Evolutionary conservation across 2,329 filamentous ascomycete species (phyloP).

Genomic region (Penicillium sp.): DNA sequence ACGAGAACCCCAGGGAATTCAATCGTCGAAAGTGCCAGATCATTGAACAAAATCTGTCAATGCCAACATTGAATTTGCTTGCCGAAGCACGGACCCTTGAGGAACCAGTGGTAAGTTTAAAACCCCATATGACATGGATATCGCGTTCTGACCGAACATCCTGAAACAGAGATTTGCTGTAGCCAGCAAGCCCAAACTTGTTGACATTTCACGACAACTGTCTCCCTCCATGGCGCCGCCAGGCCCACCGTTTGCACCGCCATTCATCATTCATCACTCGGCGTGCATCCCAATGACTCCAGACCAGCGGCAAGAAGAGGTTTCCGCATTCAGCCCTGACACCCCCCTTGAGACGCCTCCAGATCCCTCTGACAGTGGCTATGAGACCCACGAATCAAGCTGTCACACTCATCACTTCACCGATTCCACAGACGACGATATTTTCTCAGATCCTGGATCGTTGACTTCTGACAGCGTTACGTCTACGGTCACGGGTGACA

Average conservation of each 20-base stretch:
- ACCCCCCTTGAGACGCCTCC: slow-evolving; percentile 34
- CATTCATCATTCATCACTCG: slow-evolving; percentile 16
- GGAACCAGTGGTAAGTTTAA: slow-evolving; percentile 21
- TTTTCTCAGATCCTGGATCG: slow-evolving; percentile 23
- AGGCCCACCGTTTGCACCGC: slow-evolving; percentile 7
- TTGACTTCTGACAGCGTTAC: slow-evolving; percentile 22
- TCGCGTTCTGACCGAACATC: not conserved
- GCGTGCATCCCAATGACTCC: slow-evolving; percentile 31
- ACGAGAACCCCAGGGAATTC: slow-evolving; percentile 22
- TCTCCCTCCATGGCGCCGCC: slow-evolving; percentile 21
- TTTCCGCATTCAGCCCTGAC: slow-evolving; percentile 37
- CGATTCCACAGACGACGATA: slow-evolving; percentile 25
- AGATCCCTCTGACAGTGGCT: slow-evolving; percentile 32
- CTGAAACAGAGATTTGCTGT: slow-evolving; percentile 27
- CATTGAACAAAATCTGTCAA: slow-evolving; percentile 30
- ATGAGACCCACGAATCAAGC: slow-evolving; percentile 25
- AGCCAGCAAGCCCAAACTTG: slow-evolving; percentile 34
- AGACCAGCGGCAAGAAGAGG: slow-evolving; percentile 30
- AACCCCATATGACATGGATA: not conserved
- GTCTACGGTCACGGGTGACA: slow-evolving; percentile 23
- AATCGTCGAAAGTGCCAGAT: slow-evolving; percentile 35
- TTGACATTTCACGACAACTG: slow-evolving; percentile 35
- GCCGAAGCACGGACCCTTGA: slow-evolving; percentile 15
- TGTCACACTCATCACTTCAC: slow-evolving; percentile 22
- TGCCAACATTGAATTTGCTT: slow-evolving; percentile 18